Conservation (phyloP, 202 grass and related monocot species). For the Panicum hallii region DNA sequence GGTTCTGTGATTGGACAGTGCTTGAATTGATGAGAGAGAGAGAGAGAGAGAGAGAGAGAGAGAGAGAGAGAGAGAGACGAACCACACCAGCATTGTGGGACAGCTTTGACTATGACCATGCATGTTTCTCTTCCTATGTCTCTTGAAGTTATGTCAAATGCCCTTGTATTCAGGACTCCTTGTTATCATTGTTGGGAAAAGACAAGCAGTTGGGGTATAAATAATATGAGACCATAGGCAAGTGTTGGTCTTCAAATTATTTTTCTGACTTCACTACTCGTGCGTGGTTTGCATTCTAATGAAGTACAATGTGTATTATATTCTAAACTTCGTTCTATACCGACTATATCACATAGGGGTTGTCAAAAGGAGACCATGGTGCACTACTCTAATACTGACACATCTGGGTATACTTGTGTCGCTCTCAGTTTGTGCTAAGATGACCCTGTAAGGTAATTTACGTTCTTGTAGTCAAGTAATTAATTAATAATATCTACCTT, state of each 20-base stretch:
- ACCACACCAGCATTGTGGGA: conserved; percentile 19
- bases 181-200: conserved; percentile 46
- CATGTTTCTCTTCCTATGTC: conserved; percentile 36
- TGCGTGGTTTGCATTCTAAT: background rate
- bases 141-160: conserved; percentile 43
- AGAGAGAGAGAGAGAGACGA: background rate
- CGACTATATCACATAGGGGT: too few species aligned
- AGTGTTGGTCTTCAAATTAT: background rate
- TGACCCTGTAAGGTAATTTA: too few species aligned
- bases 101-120: conserved; percentile 58
- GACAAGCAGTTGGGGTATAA: conserved; percentile 15
- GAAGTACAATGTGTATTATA: background rate
- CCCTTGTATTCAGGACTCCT: conserved; percentile 44
- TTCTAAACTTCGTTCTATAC: background rate
- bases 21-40: conserved; percentile 23
- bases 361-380: too few species aligned
- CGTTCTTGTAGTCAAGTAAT: too few species aligned
- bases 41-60: too few species aligned
- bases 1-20: conserved; percentile 47
- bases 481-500: too few species aligned
- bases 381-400: too few species aligned
- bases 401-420: too few species aligned
- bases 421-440: too few species aligned
- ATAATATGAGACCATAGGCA: conserved; percentile 24
- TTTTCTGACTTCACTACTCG: conserved; percentile 2